Base-by-base conservation (phyloP, 768 basidiomycete species). In the Fibroporia radiculosa region DNA sequence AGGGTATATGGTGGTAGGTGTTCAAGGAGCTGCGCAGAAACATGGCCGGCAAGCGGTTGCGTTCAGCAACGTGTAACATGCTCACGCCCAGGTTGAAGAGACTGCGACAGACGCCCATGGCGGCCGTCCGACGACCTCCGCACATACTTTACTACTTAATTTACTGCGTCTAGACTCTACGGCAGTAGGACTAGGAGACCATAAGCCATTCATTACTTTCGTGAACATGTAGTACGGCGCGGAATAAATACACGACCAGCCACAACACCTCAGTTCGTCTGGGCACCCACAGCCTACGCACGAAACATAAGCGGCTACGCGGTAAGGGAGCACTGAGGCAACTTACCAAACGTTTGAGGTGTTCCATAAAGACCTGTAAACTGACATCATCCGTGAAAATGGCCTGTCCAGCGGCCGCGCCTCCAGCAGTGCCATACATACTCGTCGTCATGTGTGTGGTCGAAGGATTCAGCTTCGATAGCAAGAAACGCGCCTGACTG, bases 341-440 rank as follows among this genome's bases (percentile, higher is more conserved):
- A 69, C 82, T 59, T 55, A 84, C 93, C 70, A 97, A 66, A 58
- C 92, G 82, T 64, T 95, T 96, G 66, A 97, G 69, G 69, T 93
- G 89, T 59, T 96, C 93, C 93, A 93, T 93, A 72, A 96, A 95
- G 45, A 93, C 87, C 64, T 93, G 90, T 66, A 97, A 75, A 62
- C 91, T 96, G 50, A 98, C 95, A 64, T 99, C 95, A 61, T 98
- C 96, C 44, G 96, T 99, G 64, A 97, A 96, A 64, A 99, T 97
- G 13, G 92, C 89, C 64, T 92, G 87, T 4, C 93, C 93, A 2
- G 77, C 68, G 7, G 73, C 73, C 8, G 77, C 77, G 16, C 75
- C 75, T 12, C 79, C 73, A 7, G 77, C 72, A 3, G 80, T 74
- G n/a, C 91, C 90, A 63, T 93, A 93, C 80, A 93, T 90, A 47